Evolutionary conservation across 1,284 basidiomycete genomes (phyloP), one percentile per base, ranked within the genome.

Genomic region (Tetrapyrgos nigripes): DNA sequence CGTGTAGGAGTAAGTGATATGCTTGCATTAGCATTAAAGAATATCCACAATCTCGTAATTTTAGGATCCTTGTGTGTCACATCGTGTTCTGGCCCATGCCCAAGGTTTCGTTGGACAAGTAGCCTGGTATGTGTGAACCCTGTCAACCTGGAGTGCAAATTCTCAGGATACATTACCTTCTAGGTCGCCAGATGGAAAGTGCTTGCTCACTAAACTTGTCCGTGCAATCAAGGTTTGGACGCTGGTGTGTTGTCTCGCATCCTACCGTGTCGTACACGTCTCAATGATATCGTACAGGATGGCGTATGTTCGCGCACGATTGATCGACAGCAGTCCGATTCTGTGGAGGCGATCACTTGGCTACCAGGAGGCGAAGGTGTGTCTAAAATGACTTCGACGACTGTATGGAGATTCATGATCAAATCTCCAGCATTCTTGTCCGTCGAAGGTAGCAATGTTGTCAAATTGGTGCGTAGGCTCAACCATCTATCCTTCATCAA

Each of bases 171-270:
- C 52, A n/a, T 46, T 47, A n/a, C 47, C 40, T 31, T 26, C 37
- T 63, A 89, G 88, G 88, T 90, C 89, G 27, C 88, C 89, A 1
- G 83, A 79, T 27, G 87, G 91, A 9, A 79, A 77, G 57, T 70
- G 80, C 49, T 73, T 92, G 9, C 73, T 92, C 28, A 91, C 89
- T 10, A 89, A 89, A 70, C 80, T 90, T 61, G 79, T 77, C 55
- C 82, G 86, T 59, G 85, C 84, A n/a, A 80, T 93, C 61, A 92
- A 92, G 72, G 77, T 93, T 50, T 93, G 91, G 91, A 86, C 84
- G 9, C 83, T 86, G 76, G 88, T 89, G 63, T 55, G 80, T 70
- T n/a, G n/a, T 50, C 51, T 21, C 44, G 5, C 28, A 44, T 40
- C n/a, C 9, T 31, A 31, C 26, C 19, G 29, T 48, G 24, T 6